phyloP scores from a whole-genome alignment of 1,284 basidiomycete species.

The Heterobasidion annosum region DNA sequence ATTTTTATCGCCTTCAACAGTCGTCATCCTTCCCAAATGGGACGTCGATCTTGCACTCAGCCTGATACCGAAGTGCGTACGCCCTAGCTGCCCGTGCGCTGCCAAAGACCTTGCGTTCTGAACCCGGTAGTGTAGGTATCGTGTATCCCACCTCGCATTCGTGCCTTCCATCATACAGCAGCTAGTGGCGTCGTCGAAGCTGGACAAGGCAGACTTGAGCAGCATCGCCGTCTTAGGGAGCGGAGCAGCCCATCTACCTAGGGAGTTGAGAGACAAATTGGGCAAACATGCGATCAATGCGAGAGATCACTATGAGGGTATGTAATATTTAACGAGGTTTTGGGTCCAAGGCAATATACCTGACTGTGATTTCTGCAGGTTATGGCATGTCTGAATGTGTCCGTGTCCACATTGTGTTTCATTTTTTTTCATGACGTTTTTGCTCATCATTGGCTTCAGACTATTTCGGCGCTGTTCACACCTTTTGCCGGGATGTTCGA shows the following conservation, averaged over 20 bases:
- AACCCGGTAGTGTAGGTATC: not conserved
- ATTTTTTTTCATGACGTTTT: not conserved
- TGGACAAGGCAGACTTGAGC: conserved; percentile 43
- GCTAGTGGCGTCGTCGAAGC: conserved; percentile 45
- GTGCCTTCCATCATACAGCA: conserved; percentile 64
- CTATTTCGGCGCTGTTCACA: conserved; percentile 38
- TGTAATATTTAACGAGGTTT: conserved; percentile 3
- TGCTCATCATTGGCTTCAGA: conserved; percentile 29
- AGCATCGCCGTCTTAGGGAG: conserved; percentile 34
- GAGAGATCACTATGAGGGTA: conserved; percentile 40
- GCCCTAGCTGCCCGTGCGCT: not conserved
- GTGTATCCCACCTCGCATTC: conserved; percentile 15
- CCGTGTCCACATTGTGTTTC: conserved; percentile 17
- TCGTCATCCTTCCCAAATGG: conserved; percentile 55
- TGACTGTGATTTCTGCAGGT: conserved; percentile 26
- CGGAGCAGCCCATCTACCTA: conserved; percentile 63
- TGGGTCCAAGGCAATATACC: not conserved
- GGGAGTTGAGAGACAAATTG: conserved; percentile 37
- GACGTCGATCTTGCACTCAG: conserved; percentile 34
- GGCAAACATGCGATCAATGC: conserved; percentile 25
- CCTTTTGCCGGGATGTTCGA: conserved; percentile 37
- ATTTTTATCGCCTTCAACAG: conserved; percentile 33
- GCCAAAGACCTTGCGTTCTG: not conserved
- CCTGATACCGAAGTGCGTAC: conserved; percentile 33
- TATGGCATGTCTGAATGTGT: conserved; percentile 75